phyloP scores from a whole-genome alignment of 441 rosid genomes.

The Brassica hybrid region DNA sequence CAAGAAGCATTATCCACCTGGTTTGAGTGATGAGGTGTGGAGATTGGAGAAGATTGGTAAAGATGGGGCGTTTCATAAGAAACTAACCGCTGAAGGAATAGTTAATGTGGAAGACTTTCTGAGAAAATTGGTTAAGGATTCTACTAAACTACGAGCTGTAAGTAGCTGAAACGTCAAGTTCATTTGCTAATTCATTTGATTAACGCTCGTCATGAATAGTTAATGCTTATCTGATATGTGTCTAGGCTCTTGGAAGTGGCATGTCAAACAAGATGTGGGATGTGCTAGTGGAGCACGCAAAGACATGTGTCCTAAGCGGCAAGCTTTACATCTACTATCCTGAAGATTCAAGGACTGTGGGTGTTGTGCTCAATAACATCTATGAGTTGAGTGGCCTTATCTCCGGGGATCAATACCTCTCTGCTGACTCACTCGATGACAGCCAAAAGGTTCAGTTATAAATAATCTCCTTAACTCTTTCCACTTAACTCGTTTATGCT shows the following conservation, averaged over 20 bases:
- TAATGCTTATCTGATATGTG: constrained; percentile 4
- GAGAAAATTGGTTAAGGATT: constrained; percentile 69
- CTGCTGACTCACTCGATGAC: constrained; percentile 78
- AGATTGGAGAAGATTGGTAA: constrained; percentile 98
- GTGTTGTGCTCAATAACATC: constrained; percentile 81
- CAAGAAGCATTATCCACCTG: constrained; percentile 99
- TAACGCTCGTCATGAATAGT: constrained; percentile 14
- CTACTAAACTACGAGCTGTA: constrained; percentile 68
- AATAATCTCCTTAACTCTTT: too few relatives aligned
- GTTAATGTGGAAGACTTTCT: constrained; percentile 75
- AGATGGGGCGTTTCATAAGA: constrained; percentile 97
- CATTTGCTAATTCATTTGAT: too few relatives aligned
- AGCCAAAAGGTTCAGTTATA: constrained; percentile 83
- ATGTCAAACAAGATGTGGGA: constrained; percentile 99
- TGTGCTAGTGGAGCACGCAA: constrained; percentile 86
- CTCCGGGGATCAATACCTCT: constrained; percentile 71
- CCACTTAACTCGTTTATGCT: constrained; percentile 4
- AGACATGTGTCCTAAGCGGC: constrained; percentile 86
- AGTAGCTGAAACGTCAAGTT: constrained; percentile 42
- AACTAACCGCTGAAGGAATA: constrained; percentile 57
- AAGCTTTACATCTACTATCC: constrained; percentile 78
- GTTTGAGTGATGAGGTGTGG: constrained; percentile 88
- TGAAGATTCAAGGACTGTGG: constrained; percentile 75
- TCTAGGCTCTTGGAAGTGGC: constrained; percentile 90
- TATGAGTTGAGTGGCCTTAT: constrained; percentile 82